Percentiles rank a stretch among this genome's conserved stretches.
These are phyloP conservation scores for Malania oleifera DNA, from an alignment of 164 flowering plant species.

Conservation along the genomic window DNA sequence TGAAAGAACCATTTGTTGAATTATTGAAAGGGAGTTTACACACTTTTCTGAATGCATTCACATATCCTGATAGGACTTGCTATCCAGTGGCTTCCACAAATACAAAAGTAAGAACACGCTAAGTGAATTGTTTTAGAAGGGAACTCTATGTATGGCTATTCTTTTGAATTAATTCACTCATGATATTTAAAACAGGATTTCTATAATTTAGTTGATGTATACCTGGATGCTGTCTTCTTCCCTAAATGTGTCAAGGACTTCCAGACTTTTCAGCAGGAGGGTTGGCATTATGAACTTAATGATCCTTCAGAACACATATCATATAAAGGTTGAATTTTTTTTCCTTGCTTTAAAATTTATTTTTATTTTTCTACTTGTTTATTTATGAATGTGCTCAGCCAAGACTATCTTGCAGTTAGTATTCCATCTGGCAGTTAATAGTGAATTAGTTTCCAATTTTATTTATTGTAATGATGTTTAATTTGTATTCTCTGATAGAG, in stretches of 20 bases:
- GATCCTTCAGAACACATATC: conserved; percentile 83
- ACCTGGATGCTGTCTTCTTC: conserved; percentile 96
- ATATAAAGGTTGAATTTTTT: conserved; percentile 59
- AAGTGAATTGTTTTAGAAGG: background rate
- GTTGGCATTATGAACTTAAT: conserved; percentile 98
- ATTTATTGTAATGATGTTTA: background rate
- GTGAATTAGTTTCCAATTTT: too few species aligned
- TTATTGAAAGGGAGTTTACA: conserved; percentile 88
- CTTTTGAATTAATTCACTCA: background rate
- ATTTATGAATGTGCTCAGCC: background rate
- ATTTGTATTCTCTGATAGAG: background rate
- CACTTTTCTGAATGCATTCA: conserved; percentile 94
- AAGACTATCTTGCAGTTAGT: background rate
- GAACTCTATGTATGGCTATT: background rate
- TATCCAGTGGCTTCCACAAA: conserved; percentile 99
- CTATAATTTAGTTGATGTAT: conserved; percentile 95
- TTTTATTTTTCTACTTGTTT: too few species aligned
- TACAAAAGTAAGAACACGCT: conserved; percentile 50
- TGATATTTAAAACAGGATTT: conserved; percentile 58
- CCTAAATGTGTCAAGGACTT: conserved; percentile 91
- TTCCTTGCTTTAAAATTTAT: too few species aligned
- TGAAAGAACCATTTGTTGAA: conserved; percentile 98
- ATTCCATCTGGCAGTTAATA: too few species aligned
- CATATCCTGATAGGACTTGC: conserved; percentile 98
- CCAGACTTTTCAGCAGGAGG: conserved; percentile 96